These are phyloP conservation scores for Penicillium longicatenatum DNA, from an alignment of 495 filamentous ascomycete genomes.

Conservation along the genomic window DNA sequence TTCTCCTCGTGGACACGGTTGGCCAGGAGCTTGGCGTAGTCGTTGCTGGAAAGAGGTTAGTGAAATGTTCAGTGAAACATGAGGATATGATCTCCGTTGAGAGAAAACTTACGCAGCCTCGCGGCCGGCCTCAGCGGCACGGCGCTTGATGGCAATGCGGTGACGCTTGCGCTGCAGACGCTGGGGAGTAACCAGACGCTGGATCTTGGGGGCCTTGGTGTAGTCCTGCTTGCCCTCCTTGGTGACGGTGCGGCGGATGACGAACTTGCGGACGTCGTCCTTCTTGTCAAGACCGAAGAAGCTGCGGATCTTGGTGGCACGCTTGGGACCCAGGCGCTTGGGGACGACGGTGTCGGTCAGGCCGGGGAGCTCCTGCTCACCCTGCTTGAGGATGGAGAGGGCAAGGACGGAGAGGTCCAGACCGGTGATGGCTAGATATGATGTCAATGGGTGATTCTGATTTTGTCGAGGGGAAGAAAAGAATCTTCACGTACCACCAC, in stretches of 20 bases:
- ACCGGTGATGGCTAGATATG: conserved; percentile 72
- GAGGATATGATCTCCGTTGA: not conserved
- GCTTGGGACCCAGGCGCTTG: conserved; percentile 98
- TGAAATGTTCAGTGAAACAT: conserved; percentile 10
- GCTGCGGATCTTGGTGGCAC: conserved; percentile 97
- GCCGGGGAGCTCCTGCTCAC: conserved; percentile 88
- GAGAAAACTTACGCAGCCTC: conserved; percentile 88
- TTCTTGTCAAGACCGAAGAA: conserved; percentile 99
- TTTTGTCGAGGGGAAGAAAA: not conserved
- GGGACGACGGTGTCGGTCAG: conserved; percentile 95
- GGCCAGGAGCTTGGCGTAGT: conserved; percentile 91
- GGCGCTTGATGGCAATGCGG: conserved; percentile 94
- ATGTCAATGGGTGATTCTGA: conserved; percentile 16
- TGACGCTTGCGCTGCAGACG: conserved; percentile 99
- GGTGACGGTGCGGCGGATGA: conserved; percentile 98
- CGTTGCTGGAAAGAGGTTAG: conserved; percentile 58
- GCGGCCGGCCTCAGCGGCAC: conserved; percentile 88
- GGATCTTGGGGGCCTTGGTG: conserved; percentile 99
- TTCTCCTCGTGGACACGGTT: conserved; percentile 96
- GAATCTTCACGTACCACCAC: conserved; percentile 63
- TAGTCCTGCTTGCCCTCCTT: conserved; percentile 93
- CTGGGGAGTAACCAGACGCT: conserved; percentile 98
- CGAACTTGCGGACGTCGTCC: conserved; percentile 99
- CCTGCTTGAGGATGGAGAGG: conserved; percentile 94
- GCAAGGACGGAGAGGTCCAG: conserved; percentile 92